phyloP scores from a whole-genome alignment of 768 basidiomycete species.

The Collybiopsis luxurians region DNA sequence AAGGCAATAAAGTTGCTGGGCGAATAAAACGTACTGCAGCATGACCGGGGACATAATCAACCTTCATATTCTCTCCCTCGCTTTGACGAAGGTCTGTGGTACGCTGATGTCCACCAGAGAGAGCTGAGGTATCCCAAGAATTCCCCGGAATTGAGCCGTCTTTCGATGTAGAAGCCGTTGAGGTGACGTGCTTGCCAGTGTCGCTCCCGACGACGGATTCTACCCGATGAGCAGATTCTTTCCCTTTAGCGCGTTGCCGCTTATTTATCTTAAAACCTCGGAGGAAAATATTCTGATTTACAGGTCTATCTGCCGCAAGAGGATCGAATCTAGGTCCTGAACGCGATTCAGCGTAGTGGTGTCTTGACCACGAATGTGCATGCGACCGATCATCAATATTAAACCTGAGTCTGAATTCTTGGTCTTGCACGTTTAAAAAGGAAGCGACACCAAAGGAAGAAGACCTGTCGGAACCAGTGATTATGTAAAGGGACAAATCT shows the following conservation, averaged over 20 bases:
- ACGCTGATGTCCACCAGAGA: neutral
- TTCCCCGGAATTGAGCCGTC: neutral
- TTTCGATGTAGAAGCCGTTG: neutral
- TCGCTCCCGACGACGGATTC: neutral
- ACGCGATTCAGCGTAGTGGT: neutral
- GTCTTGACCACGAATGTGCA: neutral
- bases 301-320: neutral
- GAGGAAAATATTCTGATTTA: slow-evolving; percentile 7
- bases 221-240: neutral
- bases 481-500: slow-evolving; percentile 6
- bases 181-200: neutral
- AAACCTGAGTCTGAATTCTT: neutral
- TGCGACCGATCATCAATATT: neutral
- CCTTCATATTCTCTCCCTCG: neutral
- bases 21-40: neutral
- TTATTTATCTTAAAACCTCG: slow-evolving; percentile 6
- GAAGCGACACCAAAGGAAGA: slow-evolving; percentile 5
- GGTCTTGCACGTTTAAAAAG: slow-evolving; percentile 3
- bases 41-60: neutral
- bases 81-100: neutral
- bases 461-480: slow-evolving; percentile 7
- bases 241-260: neutral
- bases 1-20: neutral
- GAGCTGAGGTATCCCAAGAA: neutral
- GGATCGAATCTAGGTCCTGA: slow-evolving; percentile 1